Evolutionary conservation across 2,329 filamentous ascomycete species (phyloP), one percentile per base, ranked within the genome.

Genomic region (Hypoxylon sp.): DNA sequence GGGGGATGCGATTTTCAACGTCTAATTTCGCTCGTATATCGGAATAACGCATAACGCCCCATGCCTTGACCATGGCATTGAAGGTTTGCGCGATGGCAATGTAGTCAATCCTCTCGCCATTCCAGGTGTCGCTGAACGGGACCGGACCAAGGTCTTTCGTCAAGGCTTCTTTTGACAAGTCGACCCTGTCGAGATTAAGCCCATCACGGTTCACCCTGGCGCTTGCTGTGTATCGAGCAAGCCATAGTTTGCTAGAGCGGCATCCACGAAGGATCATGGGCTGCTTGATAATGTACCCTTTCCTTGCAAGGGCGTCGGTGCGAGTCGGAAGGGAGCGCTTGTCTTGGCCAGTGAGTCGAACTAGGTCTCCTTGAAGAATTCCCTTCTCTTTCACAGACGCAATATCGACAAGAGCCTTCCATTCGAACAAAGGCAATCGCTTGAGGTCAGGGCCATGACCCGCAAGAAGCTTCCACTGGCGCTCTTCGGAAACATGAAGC

Each of bases 181-280:
- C 77, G 46, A 79, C 71, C 21, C 75, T 73, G 5, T 70, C 68
- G 10, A 67, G 59, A 49, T 69, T 69, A 18, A 71, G 68, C 27
- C 67, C 69, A 55, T 73, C 65, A 17, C 73, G 59, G 78, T 74
- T 57, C 70, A 73, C 9, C 75, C 74, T 24, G 78, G 83, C 70
- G 31, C 58, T 51, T 17, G 70, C 58, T 0, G 83, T 80, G 67
- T 85, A 86, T 23, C 77, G 74, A 41, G 80, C 79, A 42, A 87
- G 77, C 81, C 84, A 88, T 49, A 88, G 74, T 67, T 85, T 85
- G 74, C 84, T 87, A 1, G 85, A 87, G 67, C 85, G 86, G 54
- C 80, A 83, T 31, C 83, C 83, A 47, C 81, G 78, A 9, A 85
- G 79, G 17, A 87, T 78, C 1, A 83, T 81, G 3, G 83, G 83